phyloP scores from a whole-genome alignment of 768 basidiomycete genomes.

The Pleurotus citrinopileatus region DNA sequence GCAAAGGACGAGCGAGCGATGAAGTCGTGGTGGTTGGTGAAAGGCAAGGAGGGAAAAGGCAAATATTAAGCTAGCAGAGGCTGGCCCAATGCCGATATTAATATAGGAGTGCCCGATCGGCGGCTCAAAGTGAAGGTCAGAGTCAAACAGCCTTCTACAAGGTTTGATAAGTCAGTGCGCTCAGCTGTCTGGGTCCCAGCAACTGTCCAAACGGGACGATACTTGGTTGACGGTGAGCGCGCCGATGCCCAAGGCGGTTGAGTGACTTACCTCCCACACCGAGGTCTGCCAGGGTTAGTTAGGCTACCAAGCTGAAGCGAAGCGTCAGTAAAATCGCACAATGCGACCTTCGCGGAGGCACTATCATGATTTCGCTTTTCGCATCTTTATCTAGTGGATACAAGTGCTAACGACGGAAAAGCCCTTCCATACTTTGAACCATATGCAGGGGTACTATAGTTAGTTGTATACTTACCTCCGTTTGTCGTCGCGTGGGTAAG shows the following conservation, averaged over 20 bases:
- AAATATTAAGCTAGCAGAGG: not conserved
- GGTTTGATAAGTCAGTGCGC: not conserved
- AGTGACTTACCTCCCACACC: too few species aligned
- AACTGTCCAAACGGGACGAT: not conserved
- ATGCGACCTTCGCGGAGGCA: too few species aligned
- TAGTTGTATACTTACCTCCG: too few species aligned
- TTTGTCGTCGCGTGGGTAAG: too few species aligned
- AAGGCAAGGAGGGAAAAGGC: conserved; percentile 14
- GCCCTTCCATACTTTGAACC: too few species aligned
- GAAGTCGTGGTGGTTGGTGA: conserved; percentile 12
- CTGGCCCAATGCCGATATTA: not conserved
- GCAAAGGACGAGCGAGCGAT: conserved; percentile 15
- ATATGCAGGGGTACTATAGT: too few species aligned
- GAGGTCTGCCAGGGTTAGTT: too few species aligned
- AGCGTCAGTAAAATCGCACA: too few species aligned
- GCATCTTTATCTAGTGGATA: too few species aligned
- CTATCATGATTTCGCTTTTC: too few species aligned
- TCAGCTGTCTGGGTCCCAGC: not conserved
- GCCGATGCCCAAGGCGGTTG: not conserved
- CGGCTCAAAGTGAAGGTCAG: not conserved
- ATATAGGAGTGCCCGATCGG: conserved; percentile 4
- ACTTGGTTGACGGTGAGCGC: conserved; percentile 2
- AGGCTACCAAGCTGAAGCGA: too few species aligned
- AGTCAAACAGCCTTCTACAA: not conserved
- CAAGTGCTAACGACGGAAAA: too few species aligned